A percentile compares a stretch with the other conserved stretches of the same genome.
These are phyloP conservation scores for Hibiscus syriacus DNA, from an alignment of 345 rosid genomes.

Conservation along the genomic window DNA sequence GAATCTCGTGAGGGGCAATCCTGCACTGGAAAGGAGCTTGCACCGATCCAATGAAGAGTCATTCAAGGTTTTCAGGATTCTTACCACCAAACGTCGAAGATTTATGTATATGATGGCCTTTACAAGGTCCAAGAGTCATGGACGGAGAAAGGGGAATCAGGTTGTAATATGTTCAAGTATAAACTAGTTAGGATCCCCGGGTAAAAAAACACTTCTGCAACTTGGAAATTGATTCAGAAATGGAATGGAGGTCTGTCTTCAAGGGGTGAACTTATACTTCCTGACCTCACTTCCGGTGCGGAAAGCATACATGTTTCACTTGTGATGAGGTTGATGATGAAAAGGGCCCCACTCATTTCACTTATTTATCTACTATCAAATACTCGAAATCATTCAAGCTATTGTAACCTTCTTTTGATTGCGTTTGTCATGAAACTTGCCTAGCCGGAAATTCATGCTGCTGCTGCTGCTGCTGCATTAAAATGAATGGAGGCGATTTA, in stretches of 20 bases:
- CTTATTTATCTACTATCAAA: conserved; percentile 47
- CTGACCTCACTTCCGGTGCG: conserved; percentile 70
- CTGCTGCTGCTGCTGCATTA: conserved; percentile 58
- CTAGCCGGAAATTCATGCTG: conserved; percentile 59
- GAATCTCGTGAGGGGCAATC: conserved; percentile 86
- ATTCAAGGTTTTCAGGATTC: conserved; percentile 55
- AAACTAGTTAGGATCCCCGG: conserved; percentile 50
- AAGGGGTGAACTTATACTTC: conserved; percentile 57
- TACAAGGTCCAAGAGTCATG: conserved; percentile 57
- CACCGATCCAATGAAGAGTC: conserved; percentile 56
- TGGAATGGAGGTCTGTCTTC: conserved; percentile 44
- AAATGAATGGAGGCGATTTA: conserved; percentile 54
- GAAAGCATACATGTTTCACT: conserved; percentile 59
- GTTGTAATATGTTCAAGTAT: conserved; percentile 65
- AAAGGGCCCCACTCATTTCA: conserved; percentile 70
- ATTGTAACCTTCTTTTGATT: conserved; percentile 39
- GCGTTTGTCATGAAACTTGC: conserved; percentile 48
- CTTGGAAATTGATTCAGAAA: conserved; percentile 49
- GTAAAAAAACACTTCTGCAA: conserved; percentile 45
- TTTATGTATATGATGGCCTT: conserved; percentile 64
- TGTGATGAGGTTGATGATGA: conserved; percentile 75
- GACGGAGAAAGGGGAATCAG: conserved; percentile 64
- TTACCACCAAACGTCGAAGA: conserved; percentile 24
- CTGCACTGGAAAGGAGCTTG: conserved; percentile 84
- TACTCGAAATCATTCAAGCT: conserved; percentile 48